Evolutionary conservation across 2,329 filamentous ascomycete genomes (phyloP).

Genomic region (Beauveria sp.): DNA sequence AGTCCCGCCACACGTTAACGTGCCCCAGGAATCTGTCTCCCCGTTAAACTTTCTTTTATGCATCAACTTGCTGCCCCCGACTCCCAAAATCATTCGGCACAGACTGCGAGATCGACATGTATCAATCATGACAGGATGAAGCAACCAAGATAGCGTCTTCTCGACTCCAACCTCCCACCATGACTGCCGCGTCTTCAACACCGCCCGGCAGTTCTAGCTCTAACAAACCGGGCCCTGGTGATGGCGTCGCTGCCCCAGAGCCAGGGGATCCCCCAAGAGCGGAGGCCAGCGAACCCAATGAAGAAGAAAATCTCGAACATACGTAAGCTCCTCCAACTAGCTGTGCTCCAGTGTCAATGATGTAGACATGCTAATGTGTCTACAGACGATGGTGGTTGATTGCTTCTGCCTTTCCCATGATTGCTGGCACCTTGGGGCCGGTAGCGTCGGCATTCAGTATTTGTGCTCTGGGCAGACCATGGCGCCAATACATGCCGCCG

Average conservation of each 20-base stretch:
- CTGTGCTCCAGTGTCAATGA: neutral
- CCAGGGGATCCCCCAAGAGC: neutral
- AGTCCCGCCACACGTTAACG: neutral
- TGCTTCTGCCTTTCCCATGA: constrained; percentile 62
- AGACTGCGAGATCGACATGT: neutral
- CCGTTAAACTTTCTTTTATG: neutral
- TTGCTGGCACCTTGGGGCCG: constrained; percentile 77
- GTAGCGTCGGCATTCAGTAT: constrained; percentile 85
- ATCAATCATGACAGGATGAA: neutral
- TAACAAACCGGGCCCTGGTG: neutral
- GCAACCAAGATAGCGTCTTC: neutral
- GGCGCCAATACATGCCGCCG: constrained; percentile 54
- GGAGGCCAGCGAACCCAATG: neutral
- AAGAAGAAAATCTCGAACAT: constrained; percentile 4
- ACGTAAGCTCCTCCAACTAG: neutral
- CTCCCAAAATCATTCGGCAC: neutral
- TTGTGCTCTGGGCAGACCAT: constrained; percentile 72
- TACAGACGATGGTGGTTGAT: constrained; percentile 56
- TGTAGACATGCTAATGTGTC: neutral
- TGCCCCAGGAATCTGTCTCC: neutral
- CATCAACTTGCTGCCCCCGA: neutral
- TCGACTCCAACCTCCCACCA: neutral
- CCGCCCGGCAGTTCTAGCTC: neutral
- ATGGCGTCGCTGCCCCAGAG: neutral
- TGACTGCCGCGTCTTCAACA: neutral